Evolutionary conservation across 1,284 basidiomycete genomes (phyloP), one percentile per base, ranked within the genome.

Genomic region (Hymenochaete sp.): DNA sequence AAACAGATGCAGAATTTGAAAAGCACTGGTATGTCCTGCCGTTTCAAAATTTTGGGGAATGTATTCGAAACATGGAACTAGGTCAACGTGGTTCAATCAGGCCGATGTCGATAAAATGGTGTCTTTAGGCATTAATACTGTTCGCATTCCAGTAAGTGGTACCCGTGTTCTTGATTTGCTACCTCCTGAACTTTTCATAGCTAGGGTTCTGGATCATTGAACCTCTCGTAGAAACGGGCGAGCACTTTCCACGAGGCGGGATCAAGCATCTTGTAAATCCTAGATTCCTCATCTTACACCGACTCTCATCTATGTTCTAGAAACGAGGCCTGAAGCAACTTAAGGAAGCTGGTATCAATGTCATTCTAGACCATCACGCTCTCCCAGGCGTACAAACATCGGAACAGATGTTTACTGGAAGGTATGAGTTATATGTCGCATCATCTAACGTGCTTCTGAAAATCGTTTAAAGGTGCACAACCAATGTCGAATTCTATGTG

Each of bases 141-240:
- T 82, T 50, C 75, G 85, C 16, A 68, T 88, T 53, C 84, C 84
- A 1, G 82, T 84, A 53, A 47, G 78, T 58, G 3, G 3, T 27
- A 24, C 18, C 22, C 25, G 18, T 28, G 26, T 16, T 42, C 13
- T n/a, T 11, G 32, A 40, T 19, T 16, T 19, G 4, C 36, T 27
- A 18, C 19, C 11, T 19, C 4, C 18, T n/a, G 9, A 45, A 19
- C 19, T 37, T 3, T 27, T 18, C 11, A 36, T 13, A 85, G 82
- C 71, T 88, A 19, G 84, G 85, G 0, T 89, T 80, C 57, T 89
- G 85, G 85, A 79, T 88, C 37, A 63, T 88, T 11, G 85, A 88
- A 58, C 67, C 65, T 5, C 64, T 88, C 5, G 84, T 88, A 0
- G 58, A 85, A 56, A 56, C 58, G 0, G 67, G 62, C 2, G 85